phyloP scores from a whole-genome alignment of 2,329 filamentous ascomycete species.

The Neurospora crassa region DNA sequence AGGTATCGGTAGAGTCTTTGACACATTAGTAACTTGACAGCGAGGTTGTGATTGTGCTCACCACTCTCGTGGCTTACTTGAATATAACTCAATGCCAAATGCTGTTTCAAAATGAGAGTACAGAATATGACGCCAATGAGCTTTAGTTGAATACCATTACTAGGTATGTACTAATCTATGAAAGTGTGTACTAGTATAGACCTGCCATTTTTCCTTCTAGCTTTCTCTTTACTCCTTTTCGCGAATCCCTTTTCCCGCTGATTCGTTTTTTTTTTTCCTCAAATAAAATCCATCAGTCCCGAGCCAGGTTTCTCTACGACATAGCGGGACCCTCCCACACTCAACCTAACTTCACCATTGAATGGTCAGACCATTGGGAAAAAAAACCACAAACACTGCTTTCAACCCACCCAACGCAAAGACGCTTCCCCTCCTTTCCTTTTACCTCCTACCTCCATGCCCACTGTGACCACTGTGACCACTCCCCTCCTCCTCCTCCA shows the following conservation, averaged over 20 bases:
- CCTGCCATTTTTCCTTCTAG: background rate
- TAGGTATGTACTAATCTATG: background rate
- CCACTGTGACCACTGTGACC: background rate
- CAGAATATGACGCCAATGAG: background rate
- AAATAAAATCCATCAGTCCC: background rate
- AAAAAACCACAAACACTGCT: background rate
- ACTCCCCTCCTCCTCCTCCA: conserved; percentile 4
- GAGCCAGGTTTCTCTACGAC: too few relatives aligned
- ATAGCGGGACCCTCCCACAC: too few relatives aligned
- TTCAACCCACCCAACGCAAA: background rate
- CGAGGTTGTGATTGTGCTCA: background rate
- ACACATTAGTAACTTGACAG: background rate
- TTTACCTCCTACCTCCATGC: background rate
- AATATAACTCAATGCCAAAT: background rate
- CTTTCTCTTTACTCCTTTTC: too few relatives aligned
- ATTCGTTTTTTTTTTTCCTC: background rate
- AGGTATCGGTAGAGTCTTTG: background rate
- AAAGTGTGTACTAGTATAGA: background rate
- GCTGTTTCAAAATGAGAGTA: background rate
- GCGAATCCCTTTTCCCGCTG: too few relatives aligned
- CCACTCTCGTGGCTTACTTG: background rate
- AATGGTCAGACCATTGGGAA: too few relatives aligned
- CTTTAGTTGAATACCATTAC: background rate
- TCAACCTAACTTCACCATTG: background rate
- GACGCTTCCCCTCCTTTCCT: background rate